phyloP scores from a whole-genome alignment of 148 eudicot genomes.

The Rheum nobile region DNA sequence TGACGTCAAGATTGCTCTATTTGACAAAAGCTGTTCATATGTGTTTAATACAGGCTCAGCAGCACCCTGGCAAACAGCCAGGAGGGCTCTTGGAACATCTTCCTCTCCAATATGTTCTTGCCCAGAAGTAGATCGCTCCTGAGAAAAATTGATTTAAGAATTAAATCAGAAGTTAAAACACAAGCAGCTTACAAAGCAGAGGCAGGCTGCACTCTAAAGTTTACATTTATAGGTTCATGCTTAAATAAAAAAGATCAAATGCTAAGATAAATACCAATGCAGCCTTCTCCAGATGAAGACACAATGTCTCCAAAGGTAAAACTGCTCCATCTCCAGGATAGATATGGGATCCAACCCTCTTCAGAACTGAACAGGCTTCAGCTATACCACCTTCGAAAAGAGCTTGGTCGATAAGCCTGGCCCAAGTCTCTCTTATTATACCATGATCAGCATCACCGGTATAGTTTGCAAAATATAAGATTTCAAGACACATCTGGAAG shows the following conservation, averaged over 20 bases:
- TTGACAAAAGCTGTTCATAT: conserved; percentile 74
- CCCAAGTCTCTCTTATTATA: conserved; percentile 86
- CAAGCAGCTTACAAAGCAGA: not conserved
- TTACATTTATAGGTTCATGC: not conserved
- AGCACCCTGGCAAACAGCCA: conserved; percentile 85
- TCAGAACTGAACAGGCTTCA: conserved; percentile 86
- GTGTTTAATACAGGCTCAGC: conserved; percentile 82
- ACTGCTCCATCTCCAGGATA: conserved; percentile 89
- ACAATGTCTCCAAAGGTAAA: conserved; percentile 78
- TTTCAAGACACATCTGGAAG: conserved; percentile 77
- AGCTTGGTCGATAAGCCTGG: conserved; percentile 89
- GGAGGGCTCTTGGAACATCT: conserved; percentile 84
- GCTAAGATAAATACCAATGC: conserved; percentile 45
- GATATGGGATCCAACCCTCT: conserved; percentile 83
- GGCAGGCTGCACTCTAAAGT: not conserved
- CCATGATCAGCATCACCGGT: conserved; percentile 95
- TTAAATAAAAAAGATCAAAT: conserved; percentile 5
- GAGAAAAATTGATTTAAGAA: conserved; percentile 1
- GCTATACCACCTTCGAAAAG: conserved; percentile 76
- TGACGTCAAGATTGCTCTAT: conserved; percentile 71
- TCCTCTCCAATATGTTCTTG: conserved; percentile 76
- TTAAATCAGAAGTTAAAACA: not conserved
- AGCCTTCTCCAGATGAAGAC: conserved; percentile 96
- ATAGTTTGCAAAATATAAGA: conserved; percentile 90
- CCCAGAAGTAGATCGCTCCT: conserved; percentile 70